Evolutionary conservation across 345 rosid genomes (phyloP), one percentile per base, ranked within the genome.

Genomic region (Brassica cretica): DNA sequence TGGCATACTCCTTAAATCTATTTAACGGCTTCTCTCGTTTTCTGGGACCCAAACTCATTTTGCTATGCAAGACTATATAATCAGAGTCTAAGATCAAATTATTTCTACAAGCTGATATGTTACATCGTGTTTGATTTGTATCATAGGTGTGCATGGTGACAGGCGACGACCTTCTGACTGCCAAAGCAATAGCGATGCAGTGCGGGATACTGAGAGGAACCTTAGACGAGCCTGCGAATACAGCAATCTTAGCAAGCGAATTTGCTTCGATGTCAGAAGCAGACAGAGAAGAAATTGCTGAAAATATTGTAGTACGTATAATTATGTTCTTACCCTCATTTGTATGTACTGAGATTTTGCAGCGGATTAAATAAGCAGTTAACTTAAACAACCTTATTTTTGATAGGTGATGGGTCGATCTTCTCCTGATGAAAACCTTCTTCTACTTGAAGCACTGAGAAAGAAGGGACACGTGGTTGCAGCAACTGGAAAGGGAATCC

Each of bases 371-470:
- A 56, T 8, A 56, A 56, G 62, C 27, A 18, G 27, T 21, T 58
- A 58, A 58, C 63, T 27, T 58, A 58, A 19, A 19, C 14, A 58
- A 58, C 14, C 29, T 21, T 58, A 59, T 7, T 59, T 59, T 24
- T 59, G 64, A 24, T 24, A 59, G 64, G 64, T 59, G 32, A 59
- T 59, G 64, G 64, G 64, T 59, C 32, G 64, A 59, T 59, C 64
- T 59, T 59, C 64, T 59, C 64, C 64, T 59, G 32, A 59, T 10
- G 15, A 4, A 59, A 24, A 59, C 32, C 64, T 59, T 24, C 15
- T 59, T 12, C 32, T 59, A 59, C n/a, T 59, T 24, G 2, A 10
- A 59, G 64, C 4, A 59, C 64, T 59, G 64, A 59, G 8, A 8
- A 59, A 59, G 15, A 59, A 59, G 32, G 64, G 64, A 10, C 3